Evolutionary conservation across 225 moss, liverwort and hornwort genomes (phyloP).

Genomic region (Polytrichum commune): DNA sequence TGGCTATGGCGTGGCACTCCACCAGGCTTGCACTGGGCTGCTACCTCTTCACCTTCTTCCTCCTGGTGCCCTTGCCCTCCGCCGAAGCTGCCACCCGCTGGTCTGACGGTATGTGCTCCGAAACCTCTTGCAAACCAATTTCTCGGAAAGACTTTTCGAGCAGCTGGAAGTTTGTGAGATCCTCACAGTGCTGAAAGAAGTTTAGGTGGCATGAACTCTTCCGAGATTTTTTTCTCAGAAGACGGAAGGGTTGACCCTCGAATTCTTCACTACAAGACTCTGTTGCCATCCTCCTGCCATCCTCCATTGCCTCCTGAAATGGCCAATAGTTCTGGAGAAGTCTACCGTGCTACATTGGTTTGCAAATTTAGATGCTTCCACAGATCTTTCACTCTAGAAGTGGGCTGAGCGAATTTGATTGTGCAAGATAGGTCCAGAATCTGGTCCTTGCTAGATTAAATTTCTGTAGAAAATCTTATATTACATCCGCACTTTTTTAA

Average conservation of each 20-base stretch:
- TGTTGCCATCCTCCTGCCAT: not conserved
- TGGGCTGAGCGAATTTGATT: too few species aligned
- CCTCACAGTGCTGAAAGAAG: too few species aligned
- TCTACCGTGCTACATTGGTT: too few species aligned
- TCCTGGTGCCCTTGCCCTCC: not conserved
- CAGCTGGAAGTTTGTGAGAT: not conserved
- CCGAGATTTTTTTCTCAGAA: too few species aligned
- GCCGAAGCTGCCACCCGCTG: conserved; percentile 3
- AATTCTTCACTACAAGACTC: not conserved
- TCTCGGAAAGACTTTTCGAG: not conserved
- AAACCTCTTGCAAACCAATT: not conserved
- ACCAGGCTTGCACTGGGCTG: not conserved
- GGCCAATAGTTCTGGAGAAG: not conserved
- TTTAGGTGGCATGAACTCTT: too few species aligned
- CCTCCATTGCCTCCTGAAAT: not conserved
- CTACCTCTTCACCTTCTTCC: conserved; percentile 3
- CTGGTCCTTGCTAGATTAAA: too few species aligned
- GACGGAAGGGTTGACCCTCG: not conserved
- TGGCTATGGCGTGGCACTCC: conserved; percentile 7
- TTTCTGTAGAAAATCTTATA: too few species aligned
- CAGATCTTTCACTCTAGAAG: too few species aligned
- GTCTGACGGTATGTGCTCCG: conserved; percentile 11
- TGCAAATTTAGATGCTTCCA: too few species aligned
- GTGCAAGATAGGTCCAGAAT: too few species aligned
- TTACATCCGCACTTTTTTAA: too few species aligned